Percentiles rank a stretch among this genome's conserved stretches.
These are phyloP conservation scores for Skeletonema menzelii DNA, from an alignment of 108 stramenopile genomes.

Conservation along the genomic window DNA sequence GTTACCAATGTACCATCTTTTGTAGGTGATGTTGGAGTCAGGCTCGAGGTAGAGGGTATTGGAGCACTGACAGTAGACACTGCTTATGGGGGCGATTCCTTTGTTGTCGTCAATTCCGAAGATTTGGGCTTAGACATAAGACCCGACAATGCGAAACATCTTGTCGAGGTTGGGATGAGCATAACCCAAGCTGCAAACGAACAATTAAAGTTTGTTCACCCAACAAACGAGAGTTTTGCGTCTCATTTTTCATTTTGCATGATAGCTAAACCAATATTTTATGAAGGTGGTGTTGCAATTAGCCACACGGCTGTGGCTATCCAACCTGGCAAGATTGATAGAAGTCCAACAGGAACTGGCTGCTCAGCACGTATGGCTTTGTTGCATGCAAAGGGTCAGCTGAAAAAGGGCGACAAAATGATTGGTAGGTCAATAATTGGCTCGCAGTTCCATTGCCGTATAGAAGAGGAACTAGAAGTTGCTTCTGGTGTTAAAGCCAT, in stretches of 20 bases:
- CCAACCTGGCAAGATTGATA: conserved; percentile 14
- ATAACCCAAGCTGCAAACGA: conserved; percentile 10
- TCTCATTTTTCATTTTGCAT: conserved; percentile 5
- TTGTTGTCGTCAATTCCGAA: conserved; percentile 27
- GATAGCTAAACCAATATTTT: conserved; percentile 19
- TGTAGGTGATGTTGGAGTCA: conserved; percentile 17
- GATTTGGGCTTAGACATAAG: neutral
- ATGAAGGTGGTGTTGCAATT: neutral
- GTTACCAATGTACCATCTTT: conserved; percentile 36
- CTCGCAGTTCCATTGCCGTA: conserved; percentile 1
- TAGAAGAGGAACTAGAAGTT: neutral
- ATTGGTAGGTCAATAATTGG: conserved; percentile 15
- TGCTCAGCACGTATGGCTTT: conserved; percentile 18
- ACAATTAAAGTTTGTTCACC: neutral
- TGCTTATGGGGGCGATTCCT: conserved; percentile 49
- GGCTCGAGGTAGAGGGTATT: conserved; percentile 8
- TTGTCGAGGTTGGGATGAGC: conserved; percentile 1
- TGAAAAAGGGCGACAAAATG: conserved; percentile 14
- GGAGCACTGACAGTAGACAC: conserved; percentile 10
- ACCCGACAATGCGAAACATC: neutral
- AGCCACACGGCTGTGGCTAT: conserved; percentile 19
- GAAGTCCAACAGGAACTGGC: conserved; percentile 20
- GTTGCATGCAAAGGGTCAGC: conserved; percentile 2
- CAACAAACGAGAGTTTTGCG: neutral
- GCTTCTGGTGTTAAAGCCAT: neutral